Evolutionary conservation across 768 basidiomycete genomes (phyloP).

Genomic region (Cytidiella melzeri): DNA sequence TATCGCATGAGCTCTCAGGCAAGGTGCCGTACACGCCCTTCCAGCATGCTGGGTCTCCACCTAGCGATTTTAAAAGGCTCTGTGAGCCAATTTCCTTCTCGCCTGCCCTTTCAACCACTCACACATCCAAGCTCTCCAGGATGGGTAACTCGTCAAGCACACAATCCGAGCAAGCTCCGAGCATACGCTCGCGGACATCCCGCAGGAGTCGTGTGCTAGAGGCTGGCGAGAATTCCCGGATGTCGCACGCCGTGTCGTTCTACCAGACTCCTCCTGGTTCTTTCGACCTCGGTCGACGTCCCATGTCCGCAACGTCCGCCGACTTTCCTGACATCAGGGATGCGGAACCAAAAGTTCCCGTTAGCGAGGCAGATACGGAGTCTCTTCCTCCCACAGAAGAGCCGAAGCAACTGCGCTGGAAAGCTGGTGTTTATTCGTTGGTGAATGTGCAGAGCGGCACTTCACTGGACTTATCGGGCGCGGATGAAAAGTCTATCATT

Average conservation of each 20-base stretch:
- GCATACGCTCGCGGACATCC: slow-evolving; percentile 1
- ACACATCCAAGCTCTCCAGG: slow-evolving; percentile 1
- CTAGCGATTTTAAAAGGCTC: too few species aligned
- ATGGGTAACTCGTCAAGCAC: slow-evolving; percentile 7
- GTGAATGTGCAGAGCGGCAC: slow-evolving; percentile 20
- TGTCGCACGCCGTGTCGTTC: slow-evolving; percentile 6
- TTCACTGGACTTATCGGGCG: slow-evolving; percentile 20
- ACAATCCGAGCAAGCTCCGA: neutral
- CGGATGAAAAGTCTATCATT: slow-evolving; percentile 17
- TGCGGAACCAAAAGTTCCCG: neutral
- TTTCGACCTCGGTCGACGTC: neutral
- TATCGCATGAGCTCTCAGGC: too few species aligned
- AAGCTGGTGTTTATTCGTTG: slow-evolving; percentile 20
- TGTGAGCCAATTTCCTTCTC: too few species aligned
- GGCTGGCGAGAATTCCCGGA: neutral
- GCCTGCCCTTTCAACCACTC: too few species aligned
- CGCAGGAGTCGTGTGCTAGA: neutral
- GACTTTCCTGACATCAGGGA: neutral
- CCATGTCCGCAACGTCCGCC: neutral
- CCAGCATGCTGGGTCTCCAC: too few species aligned
- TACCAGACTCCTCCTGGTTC: slow-evolving; percentile 8
- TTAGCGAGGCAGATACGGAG: neutral
- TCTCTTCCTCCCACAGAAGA: neutral
- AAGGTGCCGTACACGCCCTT: too few species aligned
- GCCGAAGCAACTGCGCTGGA: slow-evolving; percentile 6